These are phyloP conservation scores for Iris macrosiphon DNA, from an alignment of 106 monocot genomes.

Conservation along the genomic window DNA sequence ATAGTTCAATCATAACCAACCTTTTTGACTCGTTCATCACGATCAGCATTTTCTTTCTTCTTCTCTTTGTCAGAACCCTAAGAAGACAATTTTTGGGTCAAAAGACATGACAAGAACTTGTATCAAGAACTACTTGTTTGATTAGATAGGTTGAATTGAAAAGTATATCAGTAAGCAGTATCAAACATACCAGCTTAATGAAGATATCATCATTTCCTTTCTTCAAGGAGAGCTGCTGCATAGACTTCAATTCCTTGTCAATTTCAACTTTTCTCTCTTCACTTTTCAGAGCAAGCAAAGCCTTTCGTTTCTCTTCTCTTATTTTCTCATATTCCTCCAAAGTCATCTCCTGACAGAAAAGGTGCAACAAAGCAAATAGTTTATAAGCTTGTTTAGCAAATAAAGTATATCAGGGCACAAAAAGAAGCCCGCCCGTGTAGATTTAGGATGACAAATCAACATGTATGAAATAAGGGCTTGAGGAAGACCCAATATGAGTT, in stretches of 20 bases:
- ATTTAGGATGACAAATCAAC: too few species aligned
- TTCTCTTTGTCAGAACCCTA: slow-evolving; percentile 74
- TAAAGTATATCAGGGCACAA: too few species aligned
- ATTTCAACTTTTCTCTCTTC: slow-evolving; percentile 57
- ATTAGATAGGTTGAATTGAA: too few species aligned
- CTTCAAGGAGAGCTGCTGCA: slow-evolving; percentile 53
- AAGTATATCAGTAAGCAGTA: background rate
- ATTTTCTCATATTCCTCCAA: slow-evolving; percentile 65
- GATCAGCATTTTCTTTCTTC: slow-evolving; percentile 41
- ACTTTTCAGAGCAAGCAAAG: slow-evolving; percentile 36
- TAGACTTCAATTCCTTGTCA: slow-evolving; percentile 47
- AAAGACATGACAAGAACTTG: background rate
- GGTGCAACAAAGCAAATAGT: too few species aligned
- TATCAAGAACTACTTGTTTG: too few species aligned
- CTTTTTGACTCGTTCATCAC: slow-evolving; percentile 60
- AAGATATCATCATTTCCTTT: slow-evolving; percentile 50
- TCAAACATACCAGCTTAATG: slow-evolving; percentile 37
- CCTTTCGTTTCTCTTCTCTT: slow-evolving; percentile 58
- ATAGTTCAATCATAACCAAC: too few species aligned
- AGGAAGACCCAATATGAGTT: too few species aligned
- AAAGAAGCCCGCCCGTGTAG: too few species aligned
- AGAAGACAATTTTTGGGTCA: background rate
- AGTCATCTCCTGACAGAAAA: slow-evolving; percentile 59
- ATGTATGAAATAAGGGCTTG: too few species aligned
- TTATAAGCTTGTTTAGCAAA: too few species aligned